Evolutionary conservation across 768 basidiomycete species (phyloP).

Genomic region (Tephrocybe sp.): DNA sequence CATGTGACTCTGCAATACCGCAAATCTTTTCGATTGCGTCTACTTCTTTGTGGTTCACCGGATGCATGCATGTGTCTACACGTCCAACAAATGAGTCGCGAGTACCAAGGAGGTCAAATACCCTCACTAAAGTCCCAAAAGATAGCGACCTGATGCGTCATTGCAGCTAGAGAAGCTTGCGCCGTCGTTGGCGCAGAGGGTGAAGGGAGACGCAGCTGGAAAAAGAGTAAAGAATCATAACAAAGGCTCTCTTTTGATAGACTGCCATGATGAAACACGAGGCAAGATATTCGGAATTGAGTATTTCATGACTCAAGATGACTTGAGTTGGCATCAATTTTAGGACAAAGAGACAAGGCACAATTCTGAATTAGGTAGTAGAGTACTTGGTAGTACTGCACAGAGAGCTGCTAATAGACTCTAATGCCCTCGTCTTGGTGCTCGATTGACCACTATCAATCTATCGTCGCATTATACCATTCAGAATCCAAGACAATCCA

Average conservation of each 20-base stretch:
- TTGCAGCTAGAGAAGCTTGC: neutral
- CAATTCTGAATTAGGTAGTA: conserved; percentile 1
- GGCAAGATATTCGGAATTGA: conserved; percentile 1
- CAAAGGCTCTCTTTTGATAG: too few relatives aligned
- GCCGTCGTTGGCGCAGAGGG: too few relatives aligned
- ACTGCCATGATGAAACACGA: too few relatives aligned
- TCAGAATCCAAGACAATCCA: conserved; percentile 36
- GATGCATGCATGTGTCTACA: conserved; percentile 29
- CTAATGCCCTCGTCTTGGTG: too few relatives aligned
- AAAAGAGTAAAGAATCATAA: too few relatives aligned
- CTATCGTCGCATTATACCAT: conserved; percentile 20
- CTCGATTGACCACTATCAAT: conserved; percentile 1
- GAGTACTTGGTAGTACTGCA: too few relatives aligned
- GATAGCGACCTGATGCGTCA: conserved; percentile 12
- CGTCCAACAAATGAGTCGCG: neutral
- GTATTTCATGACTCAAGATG: neutral
- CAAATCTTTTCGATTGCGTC: conserved; percentile 26
- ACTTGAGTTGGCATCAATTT: conserved; percentile 7
- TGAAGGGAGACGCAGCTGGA: too few relatives aligned
- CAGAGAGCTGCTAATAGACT: too few relatives aligned
- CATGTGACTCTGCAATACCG: conserved; percentile 22
- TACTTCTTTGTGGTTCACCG: conserved; percentile 23
- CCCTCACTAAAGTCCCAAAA: conserved; percentile 27
- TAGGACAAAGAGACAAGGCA: neutral
- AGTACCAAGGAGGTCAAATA: neutral